phyloP scores from a whole-genome alignment of 495 filamentous ascomycete genomes.

The Annulohypoxylon maeteangense region DNA sequence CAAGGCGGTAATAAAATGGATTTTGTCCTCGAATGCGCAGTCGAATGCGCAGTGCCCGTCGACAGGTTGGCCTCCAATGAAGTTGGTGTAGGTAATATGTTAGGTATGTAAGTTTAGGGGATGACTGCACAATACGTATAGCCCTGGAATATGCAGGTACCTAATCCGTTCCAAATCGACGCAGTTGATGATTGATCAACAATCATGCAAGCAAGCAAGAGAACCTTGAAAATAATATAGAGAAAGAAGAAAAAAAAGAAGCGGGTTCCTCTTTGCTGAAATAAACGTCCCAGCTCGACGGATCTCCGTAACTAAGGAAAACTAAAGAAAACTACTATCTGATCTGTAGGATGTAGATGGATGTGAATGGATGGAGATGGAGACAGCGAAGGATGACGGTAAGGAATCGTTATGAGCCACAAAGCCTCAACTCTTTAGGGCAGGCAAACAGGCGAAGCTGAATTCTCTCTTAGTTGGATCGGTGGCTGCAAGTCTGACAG shows the following conservation, averaged over 20 bases:
- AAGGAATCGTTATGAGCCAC: constrained; percentile 1
- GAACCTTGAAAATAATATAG: background rate
- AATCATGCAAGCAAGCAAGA: constrained; percentile 33
- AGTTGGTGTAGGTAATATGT: too few species aligned
- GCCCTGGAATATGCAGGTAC: background rate
- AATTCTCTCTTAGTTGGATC: constrained; percentile 21
- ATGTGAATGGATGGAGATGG: constrained; percentile 14
- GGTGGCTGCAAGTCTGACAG: constrained; percentile 30
- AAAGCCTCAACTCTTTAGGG: constrained; percentile 20
- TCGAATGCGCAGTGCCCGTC: too few species aligned
- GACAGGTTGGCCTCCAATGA: too few species aligned
- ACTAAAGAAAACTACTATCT: background rate
- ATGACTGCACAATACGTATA: too few species aligned
- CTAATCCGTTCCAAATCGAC: constrained; percentile 16
- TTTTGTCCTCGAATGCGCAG: background rate
- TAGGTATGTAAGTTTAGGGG: too few species aligned
- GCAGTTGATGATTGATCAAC: constrained; percentile 42
- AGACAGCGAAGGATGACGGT: constrained; percentile 23
- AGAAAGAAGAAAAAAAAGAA: constrained; percentile 9
- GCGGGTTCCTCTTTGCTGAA: constrained; percentile 24
- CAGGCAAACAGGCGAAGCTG: constrained; percentile 27
- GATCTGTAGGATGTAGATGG: background rate
- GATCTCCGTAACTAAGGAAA: constrained; percentile 4
- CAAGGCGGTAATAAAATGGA: constrained; percentile 6
- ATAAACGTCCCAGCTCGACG: background rate